phyloP scores from a whole-genome alignment of 345 rosid genomes.

The Rhizophora mangle region DNA sequence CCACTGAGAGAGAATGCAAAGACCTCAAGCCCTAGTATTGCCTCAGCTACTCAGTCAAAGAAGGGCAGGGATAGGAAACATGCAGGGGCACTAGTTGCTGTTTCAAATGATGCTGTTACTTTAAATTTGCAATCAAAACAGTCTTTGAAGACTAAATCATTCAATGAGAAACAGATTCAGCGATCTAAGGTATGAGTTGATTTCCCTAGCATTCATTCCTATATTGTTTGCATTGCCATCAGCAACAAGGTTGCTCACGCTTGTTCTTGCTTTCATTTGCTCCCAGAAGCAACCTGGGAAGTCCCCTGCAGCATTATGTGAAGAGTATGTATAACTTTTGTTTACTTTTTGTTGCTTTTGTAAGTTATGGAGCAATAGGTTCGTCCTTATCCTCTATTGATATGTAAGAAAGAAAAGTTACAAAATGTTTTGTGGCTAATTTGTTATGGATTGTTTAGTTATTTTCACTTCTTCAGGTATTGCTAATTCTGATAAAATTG shows the following conservation, averaged over 20 bases:
- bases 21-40: slow-evolving; percentile 36
- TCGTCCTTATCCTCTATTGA: background rate
- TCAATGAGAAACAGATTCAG: slow-evolving; percentile 45
- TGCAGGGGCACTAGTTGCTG: slow-evolving; percentile 28
- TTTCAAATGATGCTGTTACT: slow-evolving; percentile 56
- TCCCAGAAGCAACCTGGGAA: slow-evolving; percentile 54
- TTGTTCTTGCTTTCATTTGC: slow-evolving; percentile 26
- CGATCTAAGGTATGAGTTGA: slow-evolving; percentile 43
- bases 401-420: too few species aligned
- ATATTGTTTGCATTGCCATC: background rate
- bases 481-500: background rate
- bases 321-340: slow-evolving; percentile 54
- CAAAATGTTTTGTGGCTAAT: background rate
- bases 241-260: slow-evolving; percentile 24
- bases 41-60: slow-evolving; percentile 40
- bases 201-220: slow-evolving; percentile 4
- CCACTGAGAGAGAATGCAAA: slow-evolving; percentile 53
- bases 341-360: background rate
- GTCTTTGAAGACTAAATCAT: slow-evolving; percentile 47
- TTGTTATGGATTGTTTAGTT: background rate
- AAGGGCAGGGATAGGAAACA: slow-evolving; percentile 44
- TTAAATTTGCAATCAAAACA: slow-evolving; percentile 38
- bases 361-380: background rate
- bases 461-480: background rate
- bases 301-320: slow-evolving; percentile 42